A percentile compares a stretch with the other conserved stretches of the same genome.
phyloP scores from a whole-genome alignment of 805 yeast species.

The Suhomyces pyralidae region DNA sequence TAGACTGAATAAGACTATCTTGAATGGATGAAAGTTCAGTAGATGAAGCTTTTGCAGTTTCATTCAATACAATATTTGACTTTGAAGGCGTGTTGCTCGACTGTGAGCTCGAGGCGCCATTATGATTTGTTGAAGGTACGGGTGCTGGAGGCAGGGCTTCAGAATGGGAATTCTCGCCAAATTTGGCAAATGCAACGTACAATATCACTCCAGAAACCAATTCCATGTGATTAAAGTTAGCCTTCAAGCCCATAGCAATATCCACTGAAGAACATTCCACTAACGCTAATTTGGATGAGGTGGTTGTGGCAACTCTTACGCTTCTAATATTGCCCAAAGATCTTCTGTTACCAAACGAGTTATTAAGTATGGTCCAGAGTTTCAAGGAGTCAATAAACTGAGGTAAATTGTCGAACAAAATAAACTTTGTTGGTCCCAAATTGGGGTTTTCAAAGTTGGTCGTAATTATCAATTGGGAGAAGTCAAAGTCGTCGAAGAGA shows the following conservation, averaged over 20 bases:
- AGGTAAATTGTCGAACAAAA: conserved; percentile 81
- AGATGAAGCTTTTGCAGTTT: conserved; percentile 13
- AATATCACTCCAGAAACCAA: conserved; percentile 75
- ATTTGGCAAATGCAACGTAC: conserved; percentile 80
- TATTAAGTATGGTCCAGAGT: conserved; percentile 22
- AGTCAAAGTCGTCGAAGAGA: conserved; percentile 54
- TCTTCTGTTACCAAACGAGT: conserved; percentile 61
- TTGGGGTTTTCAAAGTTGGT: conserved; percentile 69
- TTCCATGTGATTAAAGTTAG: conserved; percentile 77
- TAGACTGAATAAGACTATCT: conserved; percentile 16
- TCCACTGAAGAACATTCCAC: conserved; percentile 73
- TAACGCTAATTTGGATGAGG: conserved; percentile 33
- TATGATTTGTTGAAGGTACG: background rate
- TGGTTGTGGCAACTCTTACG: conserved; percentile 31
- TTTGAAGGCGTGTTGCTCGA: conserved; percentile 1
- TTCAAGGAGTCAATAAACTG: conserved; percentile 54
- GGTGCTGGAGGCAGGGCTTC: background rate
- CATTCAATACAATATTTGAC: conserved; percentile 4
- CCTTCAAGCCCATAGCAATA: conserved; percentile 74
- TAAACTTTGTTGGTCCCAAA: conserved; percentile 71
- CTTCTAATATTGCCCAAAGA: conserved; percentile 58
- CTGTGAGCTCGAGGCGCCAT: background rate
- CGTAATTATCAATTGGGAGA: conserved; percentile 57
- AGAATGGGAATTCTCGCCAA: conserved; percentile 32
- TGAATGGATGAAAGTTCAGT: conserved; percentile 25